Conservation (phyloP, 208 protist genomes). For the Crithidia brevicula region DNA sequence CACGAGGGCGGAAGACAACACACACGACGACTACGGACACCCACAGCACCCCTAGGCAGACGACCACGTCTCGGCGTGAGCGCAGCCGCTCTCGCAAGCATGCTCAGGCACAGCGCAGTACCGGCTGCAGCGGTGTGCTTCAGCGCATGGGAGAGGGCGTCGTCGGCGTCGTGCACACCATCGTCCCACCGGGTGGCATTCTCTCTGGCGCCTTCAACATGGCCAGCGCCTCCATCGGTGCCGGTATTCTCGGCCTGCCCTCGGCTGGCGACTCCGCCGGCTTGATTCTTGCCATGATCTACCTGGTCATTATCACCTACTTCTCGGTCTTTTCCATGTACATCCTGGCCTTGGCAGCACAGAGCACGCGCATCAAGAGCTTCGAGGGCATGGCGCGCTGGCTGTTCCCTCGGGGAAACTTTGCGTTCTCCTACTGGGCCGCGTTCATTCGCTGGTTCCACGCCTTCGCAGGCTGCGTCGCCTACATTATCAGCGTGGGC, state of each 20-base stretch:
- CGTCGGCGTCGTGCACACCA: constrained; percentile 8
- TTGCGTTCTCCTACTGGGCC: constrained; percentile 43
- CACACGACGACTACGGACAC: neutral
- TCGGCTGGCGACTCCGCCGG: constrained; percentile 44
- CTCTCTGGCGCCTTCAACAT: constrained; percentile 39
- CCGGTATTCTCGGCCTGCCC: constrained; percentile 49
- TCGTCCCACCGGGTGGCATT: constrained; percentile 41
- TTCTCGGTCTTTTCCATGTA: constrained; percentile 45
- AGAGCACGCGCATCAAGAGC: constrained; percentile 40
- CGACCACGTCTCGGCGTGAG: constrained; percentile 1
- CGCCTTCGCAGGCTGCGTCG: constrained; percentile 30
- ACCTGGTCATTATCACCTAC: constrained; percentile 42
- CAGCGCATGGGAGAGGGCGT: neutral
- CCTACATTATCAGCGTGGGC: constrained; percentile 45
- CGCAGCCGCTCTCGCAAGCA: neutral
- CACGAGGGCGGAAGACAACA: neutral
- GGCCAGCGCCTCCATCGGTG: constrained; percentile 42
- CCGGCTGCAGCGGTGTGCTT: constrained; percentile 5
- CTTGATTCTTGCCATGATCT: constrained; percentile 35
- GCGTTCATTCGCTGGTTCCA: constrained; percentile 44
- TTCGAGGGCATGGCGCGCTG: constrained; percentile 49
- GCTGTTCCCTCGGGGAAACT: constrained; percentile 35
- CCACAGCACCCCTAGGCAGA: neutral
- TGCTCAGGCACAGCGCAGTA: neutral
- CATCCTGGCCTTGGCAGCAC: constrained; percentile 36